Conservation (phyloP, 2,329 filamentous ascomycete genomes). For the Alternaria rosae region DNA sequence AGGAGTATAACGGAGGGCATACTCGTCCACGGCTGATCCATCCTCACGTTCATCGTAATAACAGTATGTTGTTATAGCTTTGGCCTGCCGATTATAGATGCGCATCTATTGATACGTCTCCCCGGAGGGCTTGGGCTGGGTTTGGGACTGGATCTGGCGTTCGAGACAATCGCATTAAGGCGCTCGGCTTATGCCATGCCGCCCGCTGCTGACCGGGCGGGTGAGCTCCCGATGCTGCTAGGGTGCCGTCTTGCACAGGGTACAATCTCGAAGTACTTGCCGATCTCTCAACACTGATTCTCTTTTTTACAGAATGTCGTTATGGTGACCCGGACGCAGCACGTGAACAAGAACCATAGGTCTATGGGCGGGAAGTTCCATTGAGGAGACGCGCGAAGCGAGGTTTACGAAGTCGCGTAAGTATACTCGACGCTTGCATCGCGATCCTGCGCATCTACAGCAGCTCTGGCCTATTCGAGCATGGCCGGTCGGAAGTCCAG, state of each 20-base stretch:
- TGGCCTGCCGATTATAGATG: conserved; percentile 24
- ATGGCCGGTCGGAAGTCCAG: conserved; percentile 18
- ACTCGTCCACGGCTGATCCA: conserved; percentile 21
- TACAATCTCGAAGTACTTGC: background rate
- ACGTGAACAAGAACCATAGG: background rate
- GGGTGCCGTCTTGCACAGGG: background rate
- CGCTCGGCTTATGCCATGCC: background rate
- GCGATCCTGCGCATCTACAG: conserved; percentile 23
- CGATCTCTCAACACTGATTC: background rate
- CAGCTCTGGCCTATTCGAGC: background rate
- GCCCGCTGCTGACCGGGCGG: background rate
- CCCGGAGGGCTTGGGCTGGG: conserved; percentile 1
- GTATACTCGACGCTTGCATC: conserved; percentile 7
- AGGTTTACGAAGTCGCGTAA: conserved; percentile 5
- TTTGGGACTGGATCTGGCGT: background rate
- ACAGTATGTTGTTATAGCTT: conserved; percentile 23
- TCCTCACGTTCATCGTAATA: conserved; percentile 21
- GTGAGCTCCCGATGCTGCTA: background rate
- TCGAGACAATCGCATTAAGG: conserved; percentile 7
- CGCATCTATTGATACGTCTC: background rate
- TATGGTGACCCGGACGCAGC: background rate
- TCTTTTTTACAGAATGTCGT: background rate
- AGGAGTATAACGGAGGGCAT: conserved; percentile 21
- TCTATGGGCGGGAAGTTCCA: background rate
- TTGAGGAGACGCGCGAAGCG: background rate